A percentile compares a stretch with the other conserved stretches of the same genome.
phyloP scores from a whole-genome alignment of 495 filamentous ascomycete species.

The Jackrogersella minutella region DNA sequence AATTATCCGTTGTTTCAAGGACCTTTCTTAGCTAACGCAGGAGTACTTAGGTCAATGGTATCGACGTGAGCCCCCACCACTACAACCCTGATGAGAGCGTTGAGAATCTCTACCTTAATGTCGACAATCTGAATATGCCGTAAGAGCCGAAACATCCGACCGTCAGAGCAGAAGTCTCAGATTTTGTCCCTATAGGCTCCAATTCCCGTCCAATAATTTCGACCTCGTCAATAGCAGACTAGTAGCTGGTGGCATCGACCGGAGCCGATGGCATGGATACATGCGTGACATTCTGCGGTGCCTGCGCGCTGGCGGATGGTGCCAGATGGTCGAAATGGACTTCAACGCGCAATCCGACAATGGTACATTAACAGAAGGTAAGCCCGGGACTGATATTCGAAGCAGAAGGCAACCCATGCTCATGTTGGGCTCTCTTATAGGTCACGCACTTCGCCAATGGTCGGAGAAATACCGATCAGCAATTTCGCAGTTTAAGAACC shows the following conservation, averaged over 20 bases:
- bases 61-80: constrained; percentile 78
- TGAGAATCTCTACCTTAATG: constrained; percentile 75
- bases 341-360: constrained; percentile 91
- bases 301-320: constrained; percentile 74
- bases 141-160: constrained; percentile 45
- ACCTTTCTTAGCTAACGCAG: constrained; percentile 10
- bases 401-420: constrained; percentile 4
- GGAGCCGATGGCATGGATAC: constrained; percentile 79
- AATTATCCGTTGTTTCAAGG: constrained; percentile 8
- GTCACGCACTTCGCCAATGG: constrained; percentile 77
- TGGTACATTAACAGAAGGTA: constrained; percentile 74
- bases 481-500: constrained; percentile 73
- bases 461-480: constrained; percentile 73
- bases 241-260: constrained; percentile 79
- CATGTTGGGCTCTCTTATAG: constrained; percentile 38
- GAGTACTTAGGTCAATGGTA: constrained; percentile 71
- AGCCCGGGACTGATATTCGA: constrained; percentile 22
- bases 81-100: constrained; percentile 68
- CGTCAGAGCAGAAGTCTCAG: constrained; percentile 33
- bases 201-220: constrained; percentile 78
- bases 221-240: constrained; percentile 90
- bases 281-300: constrained; percentile 73
- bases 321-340: constrained; percentile 90
- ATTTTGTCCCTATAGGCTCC: constrained; percentile 60
- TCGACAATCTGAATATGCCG: constrained; percentile 81